phyloP scores from a whole-genome alignment of 1,139 yeast species.

The Meyerozyma athensensis region DNA sequence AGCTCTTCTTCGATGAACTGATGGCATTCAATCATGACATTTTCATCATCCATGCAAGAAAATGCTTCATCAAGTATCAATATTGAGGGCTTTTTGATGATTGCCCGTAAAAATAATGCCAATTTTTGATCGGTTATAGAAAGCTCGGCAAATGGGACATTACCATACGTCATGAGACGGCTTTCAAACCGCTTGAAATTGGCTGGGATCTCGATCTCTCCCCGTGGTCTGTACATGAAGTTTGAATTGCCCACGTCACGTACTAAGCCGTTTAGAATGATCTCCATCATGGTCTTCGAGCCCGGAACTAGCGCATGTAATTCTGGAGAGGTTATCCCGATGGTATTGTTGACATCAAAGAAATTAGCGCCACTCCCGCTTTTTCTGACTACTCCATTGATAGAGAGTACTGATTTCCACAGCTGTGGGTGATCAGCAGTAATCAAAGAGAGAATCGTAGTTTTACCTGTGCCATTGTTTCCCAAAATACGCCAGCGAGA shows the following conservation, averaged over 20 bases:
- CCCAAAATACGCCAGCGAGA: constrained; percentile 89
- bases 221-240: constrained; percentile 20
- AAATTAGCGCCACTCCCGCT: constrained; percentile 69
- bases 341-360: constrained; percentile 70
- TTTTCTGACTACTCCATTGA: constrained; percentile 63
- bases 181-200: constrained; percentile 21
- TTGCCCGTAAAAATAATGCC: constrained; percentile 67
- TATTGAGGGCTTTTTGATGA: constrained; percentile 70
- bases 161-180: constrained; percentile 25
- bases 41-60: constrained; percentile 75
- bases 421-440: constrained; percentile 97
- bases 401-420: constrained; percentile 68
- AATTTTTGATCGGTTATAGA: constrained; percentile 75
- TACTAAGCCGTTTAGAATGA: constrained; percentile 70
- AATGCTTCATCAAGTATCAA: constrained; percentile 89
- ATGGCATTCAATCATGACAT: constrained; percentile 61
- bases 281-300: constrained; percentile 46
- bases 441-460: constrained; percentile 75
- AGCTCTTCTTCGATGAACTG: constrained; percentile 49
- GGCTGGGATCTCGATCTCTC: constrained; percentile 12
- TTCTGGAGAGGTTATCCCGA: constrained; percentile 91
- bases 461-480: constrained; percentile 88
- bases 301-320: constrained; percentile 78
- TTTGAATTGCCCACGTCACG: constrained; percentile 54
- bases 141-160: constrained; percentile 47